Conservation (phyloP, 495 filamentous ascomycete species). For the Xylaria longipes region DNA sequence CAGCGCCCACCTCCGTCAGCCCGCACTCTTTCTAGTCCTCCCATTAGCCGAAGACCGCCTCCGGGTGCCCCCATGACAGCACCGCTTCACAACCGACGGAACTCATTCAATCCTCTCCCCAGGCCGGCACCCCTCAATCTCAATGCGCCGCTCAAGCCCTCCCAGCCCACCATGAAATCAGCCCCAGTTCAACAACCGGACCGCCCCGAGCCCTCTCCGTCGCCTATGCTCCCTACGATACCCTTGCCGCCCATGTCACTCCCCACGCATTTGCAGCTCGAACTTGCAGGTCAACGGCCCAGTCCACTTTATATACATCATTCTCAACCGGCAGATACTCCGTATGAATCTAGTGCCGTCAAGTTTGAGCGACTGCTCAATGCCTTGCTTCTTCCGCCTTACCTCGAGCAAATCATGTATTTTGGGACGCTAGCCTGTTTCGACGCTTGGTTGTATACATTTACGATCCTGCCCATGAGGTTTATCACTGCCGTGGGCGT, state of each 20-base stretch:
- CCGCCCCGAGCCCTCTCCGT: constrained; percentile 52
- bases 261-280: constrained; percentile 86
- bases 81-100: constrained; percentile 35
- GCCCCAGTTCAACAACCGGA: constrained; percentile 16
- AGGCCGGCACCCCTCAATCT: constrained; percentile 42
- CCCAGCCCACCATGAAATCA: constrained; percentile 26
- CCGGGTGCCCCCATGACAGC: constrained; percentile 34
- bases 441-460: constrained; percentile 96
- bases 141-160: constrained; percentile 32
- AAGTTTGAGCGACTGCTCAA: constrained; percentile 94
- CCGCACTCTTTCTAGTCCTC: constrained; percentile 55
- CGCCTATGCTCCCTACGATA: constrained; percentile 72
- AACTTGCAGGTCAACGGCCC: constrained; percentile 79
- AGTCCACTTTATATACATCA: constrained; percentile 90
- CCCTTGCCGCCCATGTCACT: constrained; percentile 86
- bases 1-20: constrained; percentile 35
- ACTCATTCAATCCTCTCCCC: constrained; percentile 43
- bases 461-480: constrained; percentile 90
- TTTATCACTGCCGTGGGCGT: constrained; percentile 85
- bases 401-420: constrained; percentile 82
- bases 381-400: constrained; percentile 80
- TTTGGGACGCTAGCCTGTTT: constrained; percentile 91
- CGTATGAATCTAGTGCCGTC: constrained; percentile 95
- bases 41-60: constrained; percentile 46
- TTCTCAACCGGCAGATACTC: constrained; percentile 71